These are phyloP conservation scores for Mycena filopes DNA, from an alignment of 768 basidiomycete species.

Conservation along the genomic window DNA sequence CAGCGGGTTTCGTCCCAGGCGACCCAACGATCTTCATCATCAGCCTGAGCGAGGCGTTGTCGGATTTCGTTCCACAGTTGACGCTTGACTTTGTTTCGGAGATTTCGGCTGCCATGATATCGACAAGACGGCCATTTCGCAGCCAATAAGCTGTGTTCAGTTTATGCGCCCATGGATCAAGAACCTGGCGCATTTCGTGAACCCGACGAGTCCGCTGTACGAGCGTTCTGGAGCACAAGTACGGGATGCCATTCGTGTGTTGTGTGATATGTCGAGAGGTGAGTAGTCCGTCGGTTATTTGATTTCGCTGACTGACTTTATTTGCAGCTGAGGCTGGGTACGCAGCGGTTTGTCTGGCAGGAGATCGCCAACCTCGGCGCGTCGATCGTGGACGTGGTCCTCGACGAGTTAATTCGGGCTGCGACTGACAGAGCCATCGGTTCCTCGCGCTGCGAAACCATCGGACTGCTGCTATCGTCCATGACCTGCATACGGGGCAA, in stretches of 20 bases:
- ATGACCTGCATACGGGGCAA: constrained; percentile 83
- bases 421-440: constrained; percentile 88
- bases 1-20: no score
- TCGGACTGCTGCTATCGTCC: constrained; percentile 78
- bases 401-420: constrained; percentile 84
- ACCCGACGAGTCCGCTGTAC: constrained; percentile 73
- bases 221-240: constrained; percentile 80
- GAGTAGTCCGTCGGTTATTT: constrained; percentile 21
- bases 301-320: neutral
- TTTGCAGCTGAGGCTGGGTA: constrained; percentile 67
- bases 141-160: constrained; percentile 78
- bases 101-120: constrained; percentile 73
- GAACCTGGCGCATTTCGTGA: constrained; percentile 78
- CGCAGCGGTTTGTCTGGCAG: constrained; percentile 82
- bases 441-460: constrained; percentile 77
- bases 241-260: constrained; percentile 81
- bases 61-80: constrained; percentile 80
- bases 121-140: constrained; percentile 53
- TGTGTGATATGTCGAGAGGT: constrained; percentile 86
- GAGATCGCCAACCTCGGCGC: constrained; percentile 79
- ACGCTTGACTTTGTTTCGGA: constrained; percentile 93
- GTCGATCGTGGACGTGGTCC: constrained; percentile 72
- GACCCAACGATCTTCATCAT: no score
- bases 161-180: constrained; percentile 92
- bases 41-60: constrained; percentile 30